Evolutionary conservation across 805 yeast genomes (phyloP), one percentile per base, ranked within the genome.

Genomic region (Candida nemodendra): DNA sequence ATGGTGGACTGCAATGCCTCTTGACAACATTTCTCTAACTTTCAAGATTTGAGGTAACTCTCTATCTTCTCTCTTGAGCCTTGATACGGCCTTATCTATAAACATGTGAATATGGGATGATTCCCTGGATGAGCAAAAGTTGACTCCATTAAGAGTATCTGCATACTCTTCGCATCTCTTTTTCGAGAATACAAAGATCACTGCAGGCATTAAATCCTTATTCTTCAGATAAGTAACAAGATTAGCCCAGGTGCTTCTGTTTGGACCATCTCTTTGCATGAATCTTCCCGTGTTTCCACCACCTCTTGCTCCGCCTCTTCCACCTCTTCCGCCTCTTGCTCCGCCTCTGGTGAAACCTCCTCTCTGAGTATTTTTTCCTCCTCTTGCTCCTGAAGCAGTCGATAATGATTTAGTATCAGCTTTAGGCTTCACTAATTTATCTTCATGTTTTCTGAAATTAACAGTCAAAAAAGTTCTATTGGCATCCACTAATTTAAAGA

Each of bases 1-100:
- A 62, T 90, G 97, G 58, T 90, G 98, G 2, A 90, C 95, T 0
- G 96, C 97, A 44, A 93, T 84, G 39, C 99, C 99, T 55, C 97
- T 72, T 30, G 87, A 75, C 29, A 93, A 63, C 72, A 91, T 69
- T 21, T 88, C 95, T 49, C 95, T 73, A 42, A 91, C 73, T 47
- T 84, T 79, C 43, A 86, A 47, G 41, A 93, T 91, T 63, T 93
- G 99, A 1, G 99, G 98, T 33, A 93, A 68, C 39, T 84, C 91
- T 45, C 98, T 74, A 58, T 93, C 99, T 54, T 93, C 99, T 51
- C 81, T 84, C 53, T 86, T 87, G 59, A 88, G 74, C 40, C 99
- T 74, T 0, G 90, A 73, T 17, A 90, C 84, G 0, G 98, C 95
- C 48, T 80, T 78, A 51, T 91, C 96, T 43, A 93, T 79, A 52